A percentile compares a stretch with the other conserved stretches of the same genome.
phyloP scores from a whole-genome alignment of 2,329 filamentous ascomycete species.

The Annulohypoxylon truncatum region DNA sequence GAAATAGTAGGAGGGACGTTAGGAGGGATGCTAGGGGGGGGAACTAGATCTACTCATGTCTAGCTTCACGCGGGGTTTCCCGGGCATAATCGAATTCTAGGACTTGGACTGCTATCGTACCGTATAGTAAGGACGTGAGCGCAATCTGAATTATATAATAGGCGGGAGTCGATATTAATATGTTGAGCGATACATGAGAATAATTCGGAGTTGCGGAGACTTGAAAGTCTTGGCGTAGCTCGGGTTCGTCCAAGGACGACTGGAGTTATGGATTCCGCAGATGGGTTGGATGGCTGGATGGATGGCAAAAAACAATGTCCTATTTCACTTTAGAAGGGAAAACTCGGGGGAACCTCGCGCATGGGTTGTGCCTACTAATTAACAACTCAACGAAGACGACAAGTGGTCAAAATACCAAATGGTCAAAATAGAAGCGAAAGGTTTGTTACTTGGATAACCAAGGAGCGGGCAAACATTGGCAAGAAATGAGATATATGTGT shows the following conservation, averaged over 20 bases:
- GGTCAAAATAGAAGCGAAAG: not conserved
- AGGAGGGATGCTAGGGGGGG: constrained; percentile 6
- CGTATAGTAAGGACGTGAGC: not conserved
- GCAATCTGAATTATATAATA: constrained; percentile 21
- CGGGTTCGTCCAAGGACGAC: constrained; percentile 26
- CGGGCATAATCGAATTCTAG: constrained; percentile 2
- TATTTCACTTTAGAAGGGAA: constrained; percentile 13
- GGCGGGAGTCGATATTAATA: constrained; percentile 24
- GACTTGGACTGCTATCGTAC: not conserved
- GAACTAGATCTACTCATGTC: constrained; percentile 22
- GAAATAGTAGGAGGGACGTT: not conserved
- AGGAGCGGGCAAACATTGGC: constrained; percentile 5
- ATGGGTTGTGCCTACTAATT: constrained; percentile 4
- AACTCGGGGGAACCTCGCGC: constrained; percentile 20
- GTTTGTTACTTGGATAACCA: constrained; percentile 3
- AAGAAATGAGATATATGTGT: not conserved
- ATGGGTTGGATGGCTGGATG: not conserved
- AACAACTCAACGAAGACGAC: not conserved
- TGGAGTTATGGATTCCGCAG: constrained; percentile 8
- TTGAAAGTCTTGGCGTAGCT: constrained; percentile 24
- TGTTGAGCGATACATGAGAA: constrained; percentile 20
- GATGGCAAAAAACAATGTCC: constrained; percentile 3
- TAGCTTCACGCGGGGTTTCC: constrained; percentile 19
- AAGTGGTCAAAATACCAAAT: not conserved
- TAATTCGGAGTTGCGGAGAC: constrained; percentile 36